Base-by-base conservation (phyloP, 2,329 filamentous ascomycete species). In the Penicillium polonicum region DNA sequence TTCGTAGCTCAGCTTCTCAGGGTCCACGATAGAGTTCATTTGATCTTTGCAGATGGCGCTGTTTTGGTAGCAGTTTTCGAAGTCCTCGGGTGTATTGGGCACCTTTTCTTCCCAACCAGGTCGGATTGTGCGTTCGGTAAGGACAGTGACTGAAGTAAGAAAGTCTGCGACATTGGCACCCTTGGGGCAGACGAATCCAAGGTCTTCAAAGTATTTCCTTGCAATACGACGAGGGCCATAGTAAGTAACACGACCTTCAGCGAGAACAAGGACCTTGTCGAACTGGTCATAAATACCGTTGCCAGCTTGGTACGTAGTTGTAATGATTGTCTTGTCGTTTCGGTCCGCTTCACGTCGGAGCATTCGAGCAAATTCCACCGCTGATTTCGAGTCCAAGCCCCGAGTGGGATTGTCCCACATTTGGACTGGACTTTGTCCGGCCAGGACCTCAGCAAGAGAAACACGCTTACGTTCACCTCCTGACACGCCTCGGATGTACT, bases 381-480 rank as follows among this genome's bases (percentile, higher is more conserved):
- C 86, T 4, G 83, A 86, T 67, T 82, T 85, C 0, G 86, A 85
- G 66, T 89, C 87, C 0, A 88, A 75, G 54, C 86, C 87, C 46
- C 86, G 74, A 0, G 86, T 89, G 0, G 80, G 82, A 64, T 88
- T 88, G 60, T 89, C 86, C 85, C 85, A 88, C 70, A 83, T 85
- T 48, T 82, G 83, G 1, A 90, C 79, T 1, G 82, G 70, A 0
- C 80, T 72, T 68, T 71, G 13, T 78, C 81, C 65, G 84, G 71
- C 46, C 79, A 82, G 68, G 2, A 72, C 63, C 51, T 90, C 88
- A 1, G 85, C 82, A 55, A 90, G 85, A 2, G 84, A 87, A 0
- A 89, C 85, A 58, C 87, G 81, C 72, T 89, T 89, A 3, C 86
- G 74, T 69, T 90, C 87, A 9, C 87, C 87, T 23, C 87, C 87